These are phyloP conservation scores for Cercis canadensis DNA, from an alignment of 306 rosid genomes.

Conservation along the genomic window DNA sequence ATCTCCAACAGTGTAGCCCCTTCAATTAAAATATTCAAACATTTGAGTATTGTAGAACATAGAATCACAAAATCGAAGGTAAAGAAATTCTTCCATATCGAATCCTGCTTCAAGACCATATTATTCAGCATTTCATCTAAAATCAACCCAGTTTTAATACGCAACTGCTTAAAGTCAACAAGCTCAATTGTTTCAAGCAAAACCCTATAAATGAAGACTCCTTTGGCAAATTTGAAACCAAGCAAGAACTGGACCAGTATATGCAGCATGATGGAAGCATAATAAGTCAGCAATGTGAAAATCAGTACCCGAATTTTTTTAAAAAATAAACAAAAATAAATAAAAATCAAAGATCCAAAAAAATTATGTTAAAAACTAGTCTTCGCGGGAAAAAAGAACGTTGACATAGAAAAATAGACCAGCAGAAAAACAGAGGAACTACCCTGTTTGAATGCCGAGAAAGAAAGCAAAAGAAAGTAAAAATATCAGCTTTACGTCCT, in stretches of 20 bases:
- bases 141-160: background rate
- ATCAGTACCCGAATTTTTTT: background rate
- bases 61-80: background rate
- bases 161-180: background rate
- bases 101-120: background rate
- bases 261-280: background rate
- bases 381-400: conserved; percentile 27
- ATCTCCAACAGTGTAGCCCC: conserved; percentile 83
- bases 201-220: background rate
- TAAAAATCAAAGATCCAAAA: background rate
- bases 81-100: conserved; percentile 1
- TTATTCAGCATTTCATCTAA: background rate
- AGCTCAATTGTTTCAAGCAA: conserved; percentile 1
- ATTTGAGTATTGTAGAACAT: conserved; percentile 12
- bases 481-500: conserved; percentile 17
- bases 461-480: background rate
- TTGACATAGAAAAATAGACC: conserved; percentile 24
- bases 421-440: conserved; percentile 22
- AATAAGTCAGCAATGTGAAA: conserved; percentile 6
- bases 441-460: conserved; percentile 42
- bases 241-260: background rate
- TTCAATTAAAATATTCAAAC: conserved; percentile 41
- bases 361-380: conserved; percentile 21
- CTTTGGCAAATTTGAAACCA: conserved; percentile 18
- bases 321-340: background rate